These are phyloP conservation scores for Chromera velia DNA, from an alignment of 73 alveolate species.

Conservation along the genomic window DNA sequence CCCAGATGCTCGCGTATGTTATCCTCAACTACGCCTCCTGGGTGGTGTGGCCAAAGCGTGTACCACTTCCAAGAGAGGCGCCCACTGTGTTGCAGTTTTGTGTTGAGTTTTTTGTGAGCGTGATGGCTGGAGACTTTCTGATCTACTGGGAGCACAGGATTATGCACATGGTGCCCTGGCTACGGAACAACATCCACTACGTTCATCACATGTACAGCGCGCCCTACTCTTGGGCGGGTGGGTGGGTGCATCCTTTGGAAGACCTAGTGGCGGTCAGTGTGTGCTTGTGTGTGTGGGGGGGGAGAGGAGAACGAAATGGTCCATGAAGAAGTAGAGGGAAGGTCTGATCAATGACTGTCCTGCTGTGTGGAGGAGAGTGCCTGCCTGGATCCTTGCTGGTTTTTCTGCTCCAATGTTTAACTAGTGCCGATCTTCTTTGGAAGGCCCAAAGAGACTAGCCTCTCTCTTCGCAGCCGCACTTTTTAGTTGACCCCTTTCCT, in stretches of 20 bases:
- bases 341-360: too few relatives aligned
- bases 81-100: not conserved
- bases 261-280: not conserved
- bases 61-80: not conserved
- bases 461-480: too few relatives aligned
- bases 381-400: too few relatives aligned
- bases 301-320: too few relatives aligned
- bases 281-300: too few relatives aligned
- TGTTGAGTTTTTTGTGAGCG: not conserved
- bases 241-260: not conserved
- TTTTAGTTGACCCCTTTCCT: too few relatives aligned
- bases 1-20: not conserved
- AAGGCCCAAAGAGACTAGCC: too few relatives aligned
- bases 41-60: not conserved
- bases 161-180: not conserved
- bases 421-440: too few relatives aligned
- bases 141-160: not conserved
- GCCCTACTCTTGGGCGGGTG: not conserved
- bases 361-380: too few relatives aligned
- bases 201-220: not conserved
- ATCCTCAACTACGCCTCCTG: not conserved
- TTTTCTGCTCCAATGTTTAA: too few relatives aligned
- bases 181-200: not conserved
- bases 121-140: not conserved
- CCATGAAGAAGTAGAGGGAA: too few relatives aligned